Evolutionary conservation across 2,329 filamentous ascomycete species (phyloP), one percentile per base, ranked within the genome.

Genomic region (Monosporascus cannonballus): DNA sequence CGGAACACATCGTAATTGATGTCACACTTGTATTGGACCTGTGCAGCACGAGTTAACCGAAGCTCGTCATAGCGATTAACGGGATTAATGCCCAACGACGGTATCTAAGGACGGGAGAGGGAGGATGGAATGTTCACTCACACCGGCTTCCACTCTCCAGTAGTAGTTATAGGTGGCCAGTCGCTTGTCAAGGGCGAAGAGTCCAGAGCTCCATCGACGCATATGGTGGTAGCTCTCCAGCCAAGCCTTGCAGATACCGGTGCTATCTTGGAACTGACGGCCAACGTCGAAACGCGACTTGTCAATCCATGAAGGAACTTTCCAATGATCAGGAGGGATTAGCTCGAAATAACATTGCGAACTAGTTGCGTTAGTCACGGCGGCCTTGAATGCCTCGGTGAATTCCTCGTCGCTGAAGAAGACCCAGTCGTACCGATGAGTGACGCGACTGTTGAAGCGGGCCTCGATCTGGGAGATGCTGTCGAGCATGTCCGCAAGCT

Each of bases 331-430:
- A 59, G 84, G 76, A 3, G 88, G 85, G 17, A 95, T 85, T 46
- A 84, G 68, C 62, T 92, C 85, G 65, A 88, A 94, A 60, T 79
- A 76, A 61, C 86, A 86, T 60, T 84, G 80, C 2, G 88, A 87
- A 52, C 83, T 83, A 2, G 89, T 93, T 38, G 82, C 80, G 47
- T 83, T 86, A 49, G 78, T 76, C 0, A 87, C 90, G 53, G 75
- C 73, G 37, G 73, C 72, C 66, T 89, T 92, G 75, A 95, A 95
- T 54, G 87, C 83, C 8, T 89, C 82, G 4, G 84, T 85, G 66
- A 95, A 91, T 4, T 85, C 84, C 50, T 86, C 81, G 62, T 90
- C 84, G 69, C 92, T 94, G 77, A 94, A 90, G 73, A 95, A 93
- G 42, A 89, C 86, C 87, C 90, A 95, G 45, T 90, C 87, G 65